These are phyloP conservation scores for Aspergillus sergii DNA, from an alignment of 2,329 filamentous ascomycete species.

Conservation along the genomic window DNA sequence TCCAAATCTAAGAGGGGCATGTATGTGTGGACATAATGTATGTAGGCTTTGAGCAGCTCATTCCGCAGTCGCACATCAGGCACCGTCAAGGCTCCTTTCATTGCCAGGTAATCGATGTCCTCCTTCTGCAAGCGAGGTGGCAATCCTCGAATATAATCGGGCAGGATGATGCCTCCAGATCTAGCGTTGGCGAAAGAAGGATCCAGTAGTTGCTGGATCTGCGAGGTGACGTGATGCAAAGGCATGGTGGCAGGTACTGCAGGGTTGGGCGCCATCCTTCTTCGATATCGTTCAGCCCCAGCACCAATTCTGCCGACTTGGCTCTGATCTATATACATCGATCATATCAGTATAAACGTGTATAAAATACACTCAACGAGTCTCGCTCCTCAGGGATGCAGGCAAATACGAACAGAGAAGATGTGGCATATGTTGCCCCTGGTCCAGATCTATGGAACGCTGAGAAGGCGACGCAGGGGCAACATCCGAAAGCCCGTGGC, in stretches of 20 bases:
- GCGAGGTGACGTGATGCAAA: constrained; percentile 37
- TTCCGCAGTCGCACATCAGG: constrained; percentile 72
- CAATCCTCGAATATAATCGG: constrained; percentile 76
- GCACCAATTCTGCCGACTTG: constrained; percentile 51
- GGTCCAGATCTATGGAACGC: constrained; percentile 50
- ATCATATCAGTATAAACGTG: constrained; percentile 11
- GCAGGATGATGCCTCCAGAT: constrained; percentile 53
- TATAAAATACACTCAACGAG: not conserved
- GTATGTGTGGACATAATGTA: constrained; percentile 89
- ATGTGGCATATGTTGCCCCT: constrained; percentile 63
- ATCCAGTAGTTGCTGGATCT: constrained; percentile 41
- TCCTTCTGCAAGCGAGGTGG: constrained; percentile 76
- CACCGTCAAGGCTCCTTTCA: constrained; percentile 81
- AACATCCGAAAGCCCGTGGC: constrained; percentile 33
- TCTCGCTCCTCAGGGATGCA: not conserved
- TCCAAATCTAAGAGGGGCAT: constrained; percentile 81
- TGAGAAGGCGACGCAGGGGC: constrained; percentile 47
- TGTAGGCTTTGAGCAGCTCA: constrained; percentile 77
- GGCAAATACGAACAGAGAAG: constrained; percentile 58
- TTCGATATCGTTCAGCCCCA: constrained; percentile 43
- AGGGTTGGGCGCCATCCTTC: constrained; percentile 49
- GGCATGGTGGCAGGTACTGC: constrained; percentile 42
- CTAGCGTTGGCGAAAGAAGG: constrained; percentile 53
- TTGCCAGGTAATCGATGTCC: constrained; percentile 78
- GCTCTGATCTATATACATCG: constrained; percentile 30